These are phyloP conservation scores for Capsicum baccatum DNA, from an alignment of 257 asterid species.

Conservation along the genomic window DNA sequence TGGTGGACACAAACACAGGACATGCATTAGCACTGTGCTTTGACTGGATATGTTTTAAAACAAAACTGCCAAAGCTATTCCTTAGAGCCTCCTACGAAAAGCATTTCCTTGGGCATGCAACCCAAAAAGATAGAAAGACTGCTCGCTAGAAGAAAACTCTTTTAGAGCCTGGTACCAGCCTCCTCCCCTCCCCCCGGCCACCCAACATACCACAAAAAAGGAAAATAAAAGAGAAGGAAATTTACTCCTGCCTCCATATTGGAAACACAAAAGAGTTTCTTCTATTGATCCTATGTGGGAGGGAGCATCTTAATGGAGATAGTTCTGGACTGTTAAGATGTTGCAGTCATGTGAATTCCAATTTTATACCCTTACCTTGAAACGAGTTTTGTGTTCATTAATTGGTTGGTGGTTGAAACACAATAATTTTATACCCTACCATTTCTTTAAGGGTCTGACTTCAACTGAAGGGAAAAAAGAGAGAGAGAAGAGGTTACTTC, in stretches of 20 bases:
- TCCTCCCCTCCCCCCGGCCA: not conserved
- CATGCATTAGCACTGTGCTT: conserved; percentile 1
- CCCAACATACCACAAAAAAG: not conserved
- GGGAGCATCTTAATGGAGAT: not conserved
- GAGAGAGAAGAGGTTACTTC: too few species aligned
- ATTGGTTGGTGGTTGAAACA: not conserved
- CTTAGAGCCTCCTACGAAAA: not conserved
- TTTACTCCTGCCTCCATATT: not conserved
- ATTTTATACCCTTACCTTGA: not conserved
- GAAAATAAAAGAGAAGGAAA: not conserved
- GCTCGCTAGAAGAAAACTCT: too few species aligned
- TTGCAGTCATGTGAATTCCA: not conserved
- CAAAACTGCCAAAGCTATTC: conserved; percentile 2
- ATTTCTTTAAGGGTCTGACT: too few species aligned
- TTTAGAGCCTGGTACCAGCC: too few species aligned
- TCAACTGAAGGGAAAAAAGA: too few species aligned
- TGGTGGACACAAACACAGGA: not conserved
- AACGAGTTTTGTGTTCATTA: not conserved
- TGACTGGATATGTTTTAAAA: not conserved
- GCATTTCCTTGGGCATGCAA: too few species aligned
- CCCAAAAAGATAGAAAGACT: too few species aligned
- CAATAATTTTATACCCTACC: not conserved
- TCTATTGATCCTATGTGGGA: not conserved
- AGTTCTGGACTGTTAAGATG: conserved; percentile 6
- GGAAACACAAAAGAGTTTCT: not conserved